These are phyloP conservation scores for Haberlea rhodopensis DNA, from an alignment of 257 asterid genomes.

Conservation along the genomic window DNA sequence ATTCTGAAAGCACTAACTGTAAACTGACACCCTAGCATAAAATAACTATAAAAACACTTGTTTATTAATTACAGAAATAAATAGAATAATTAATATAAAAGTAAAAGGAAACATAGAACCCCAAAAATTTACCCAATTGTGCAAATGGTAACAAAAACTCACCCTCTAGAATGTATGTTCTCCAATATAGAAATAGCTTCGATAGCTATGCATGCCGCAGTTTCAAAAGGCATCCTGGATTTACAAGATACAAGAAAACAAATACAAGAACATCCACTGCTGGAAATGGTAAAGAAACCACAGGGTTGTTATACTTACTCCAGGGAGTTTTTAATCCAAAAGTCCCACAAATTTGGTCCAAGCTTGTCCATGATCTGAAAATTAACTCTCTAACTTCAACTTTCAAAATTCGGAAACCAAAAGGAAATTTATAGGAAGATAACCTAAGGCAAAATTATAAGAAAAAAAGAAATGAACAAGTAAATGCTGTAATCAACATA, in stretches of 20 bases:
- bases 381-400: too few relatives aligned
- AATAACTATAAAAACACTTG: too few relatives aligned
- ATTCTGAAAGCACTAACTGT: too few relatives aligned
- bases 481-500: slow-evolving; percentile 24
- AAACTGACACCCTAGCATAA: too few relatives aligned
- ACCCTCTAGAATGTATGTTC: slow-evolving; percentile 85
- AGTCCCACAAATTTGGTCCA: slow-evolving; percentile 91
- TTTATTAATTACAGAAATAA: too few relatives aligned
- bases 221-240: slow-evolving; percentile 80
- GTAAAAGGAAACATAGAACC: too few relatives aligned
- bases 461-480: not conserved
- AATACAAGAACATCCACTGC: too few relatives aligned
- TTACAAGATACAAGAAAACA: slow-evolving; percentile 15
- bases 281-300: too few relatives aligned
- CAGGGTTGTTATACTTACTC: slow-evolving; percentile 37
- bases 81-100: too few relatives aligned
- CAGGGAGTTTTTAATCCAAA: slow-evolving; percentile 71
- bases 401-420: not conserved
- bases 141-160: slow-evolving; percentile 20
- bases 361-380: slow-evolving; percentile 96
- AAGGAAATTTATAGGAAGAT: not conserved
- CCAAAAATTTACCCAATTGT: too few relatives aligned
- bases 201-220: slow-evolving; percentile 91
- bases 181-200: slow-evolving; percentile 92
- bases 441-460: not conserved